Base-by-base conservation (phyloP, 495 filamentous ascomycete genomes). In the Penicillium manginii region DNA sequence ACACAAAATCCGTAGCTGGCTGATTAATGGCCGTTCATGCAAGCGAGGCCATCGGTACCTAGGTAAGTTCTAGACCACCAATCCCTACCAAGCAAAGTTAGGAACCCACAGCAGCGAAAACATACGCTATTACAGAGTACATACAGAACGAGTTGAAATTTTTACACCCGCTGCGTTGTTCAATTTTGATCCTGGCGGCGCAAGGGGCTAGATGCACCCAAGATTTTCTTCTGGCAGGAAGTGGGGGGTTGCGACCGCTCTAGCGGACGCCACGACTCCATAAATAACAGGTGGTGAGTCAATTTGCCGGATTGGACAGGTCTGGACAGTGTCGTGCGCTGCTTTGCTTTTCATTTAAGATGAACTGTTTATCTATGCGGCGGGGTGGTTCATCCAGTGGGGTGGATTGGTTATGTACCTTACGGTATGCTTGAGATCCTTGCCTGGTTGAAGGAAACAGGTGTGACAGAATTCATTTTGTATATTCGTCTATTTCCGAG, bases 261-360 rank as follows among this genome's bases (percentile, higher is more conserved):
- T 65, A 65, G 52, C 35, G 55, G 39, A 47, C 62, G 62, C 62
- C 62, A 65, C 59, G 48, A 55, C 46, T 32, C 58, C 59, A 33
- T 52, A 51, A 59, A 58, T 58, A 58, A 55, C 32, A 39, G 47
- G 50, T 61, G 62, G 62, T 57, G 57, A 57, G 53, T 59, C 54
- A 54, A 45, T 29, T 47, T 9, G 40, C 2, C 39, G 35, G 35
- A 49, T 26, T 23, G 50, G 26, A 37, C 12, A 57, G 54, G 62
- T 47, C 54, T 61, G 49, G 62, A 23, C 58, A 53, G n/a, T 17
- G 18, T 9, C 37, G 21, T 22, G 4, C 40, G 52, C 8, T 3
- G 10, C n/a, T 47, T 22, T 22, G 19, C 45, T 47, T 26, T 12
- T 22, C 7, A 23, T 47, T 26, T 47, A 21, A 47, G 45, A 26